A percentile compares a stretch with the other conserved stretches of the same genome.
Conservation (phyloP, 176 grass and related monocot genomes). For the Carex pumila region DNA sequence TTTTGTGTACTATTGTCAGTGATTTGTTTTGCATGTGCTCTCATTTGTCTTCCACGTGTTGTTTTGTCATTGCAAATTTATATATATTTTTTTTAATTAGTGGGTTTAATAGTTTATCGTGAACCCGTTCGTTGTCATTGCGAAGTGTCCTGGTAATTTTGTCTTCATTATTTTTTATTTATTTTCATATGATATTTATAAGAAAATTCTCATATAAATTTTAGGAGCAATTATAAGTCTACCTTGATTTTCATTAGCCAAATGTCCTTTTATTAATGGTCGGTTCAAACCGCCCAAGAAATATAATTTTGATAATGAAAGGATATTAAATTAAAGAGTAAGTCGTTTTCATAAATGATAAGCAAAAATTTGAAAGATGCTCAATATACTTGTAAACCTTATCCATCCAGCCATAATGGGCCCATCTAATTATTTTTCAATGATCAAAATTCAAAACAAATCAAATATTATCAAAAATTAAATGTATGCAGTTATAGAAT, state of each 20-base stretch:
- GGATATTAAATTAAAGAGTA: neutral
- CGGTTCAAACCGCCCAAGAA: neutral
- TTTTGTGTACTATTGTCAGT: neutral
- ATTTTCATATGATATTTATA: too few relatives aligned
- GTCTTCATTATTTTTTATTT: neutral
- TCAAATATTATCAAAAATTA: neutral
- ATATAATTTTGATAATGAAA: neutral
- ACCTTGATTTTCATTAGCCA: neutral
- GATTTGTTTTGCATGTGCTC: neutral
- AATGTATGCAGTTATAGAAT: neutral
- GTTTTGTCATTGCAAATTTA: neutral
- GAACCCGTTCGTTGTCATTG: neutral
- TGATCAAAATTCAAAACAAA: conserved; percentile 4
- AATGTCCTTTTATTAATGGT: neutral
- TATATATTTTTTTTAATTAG: neutral
- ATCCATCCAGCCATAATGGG: neutral
- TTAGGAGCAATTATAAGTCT: neutral
- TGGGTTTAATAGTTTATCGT: neutral
- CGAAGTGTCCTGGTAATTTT: neutral
- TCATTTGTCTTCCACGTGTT: neutral
- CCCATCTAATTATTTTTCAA: conserved; percentile 1
- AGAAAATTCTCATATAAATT: neutral
- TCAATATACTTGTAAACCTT: conserved; percentile 5
- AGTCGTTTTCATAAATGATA: neutral
- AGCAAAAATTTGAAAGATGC: neutral